These are phyloP conservation scores for Diplodia scrobiculata DNA, from an alignment of 2,329 filamentous ascomycete species.

Conservation along the genomic window DNA sequence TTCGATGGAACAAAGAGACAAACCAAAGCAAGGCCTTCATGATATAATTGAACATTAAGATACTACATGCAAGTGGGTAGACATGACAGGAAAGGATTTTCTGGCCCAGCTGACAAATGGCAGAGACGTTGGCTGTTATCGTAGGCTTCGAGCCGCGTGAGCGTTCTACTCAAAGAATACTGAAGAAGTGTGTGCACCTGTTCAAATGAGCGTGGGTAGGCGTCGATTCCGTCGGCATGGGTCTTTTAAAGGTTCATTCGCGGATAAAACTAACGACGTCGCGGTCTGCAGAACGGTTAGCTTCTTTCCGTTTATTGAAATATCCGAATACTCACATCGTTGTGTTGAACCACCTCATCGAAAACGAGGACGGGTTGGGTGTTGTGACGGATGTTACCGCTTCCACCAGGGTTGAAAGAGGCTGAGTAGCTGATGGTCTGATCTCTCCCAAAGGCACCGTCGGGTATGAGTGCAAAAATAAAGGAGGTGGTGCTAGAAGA, in stretches of 20 bases:
- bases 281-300: not conserved
- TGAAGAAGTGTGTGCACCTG: not conserved
- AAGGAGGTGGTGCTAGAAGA: not conserved
- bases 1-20: not conserved
- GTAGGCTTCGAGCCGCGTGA: not conserved
- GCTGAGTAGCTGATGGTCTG: not conserved
- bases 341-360: constrained; percentile 9
- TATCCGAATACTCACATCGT: not conserved
- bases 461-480: not conserved
- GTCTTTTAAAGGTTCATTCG: not conserved
- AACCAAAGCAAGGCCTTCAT: too few species aligned
- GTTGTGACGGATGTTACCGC: not conserved
- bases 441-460: not conserved
- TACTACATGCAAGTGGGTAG: not conserved
- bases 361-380: not conserved
- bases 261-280: not conserved
- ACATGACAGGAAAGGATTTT: not conserved
- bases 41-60: not conserved
- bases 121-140: not conserved
- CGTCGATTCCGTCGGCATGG: not conserved
- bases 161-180: not conserved
- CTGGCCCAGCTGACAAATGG: not conserved
- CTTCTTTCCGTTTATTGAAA: not conserved
- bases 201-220: not conserved
- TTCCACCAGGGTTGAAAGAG: not conserved